phyloP scores from a whole-genome alignment of 192 early-diverging fungal genomes.

The Podila clonocystis region DNA sequence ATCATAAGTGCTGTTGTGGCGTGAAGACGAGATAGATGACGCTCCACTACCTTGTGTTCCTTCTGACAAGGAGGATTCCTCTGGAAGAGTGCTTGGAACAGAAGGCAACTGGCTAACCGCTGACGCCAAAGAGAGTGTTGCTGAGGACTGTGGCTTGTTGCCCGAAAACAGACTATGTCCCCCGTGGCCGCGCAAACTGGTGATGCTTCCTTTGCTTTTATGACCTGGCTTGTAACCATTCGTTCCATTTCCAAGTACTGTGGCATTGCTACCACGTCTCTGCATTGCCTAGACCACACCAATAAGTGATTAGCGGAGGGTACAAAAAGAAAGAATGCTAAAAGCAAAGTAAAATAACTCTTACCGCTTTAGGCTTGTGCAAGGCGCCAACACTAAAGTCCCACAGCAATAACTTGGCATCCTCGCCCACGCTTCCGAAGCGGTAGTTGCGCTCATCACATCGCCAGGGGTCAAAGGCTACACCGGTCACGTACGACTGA shows the following conservation, averaged over 20 bases:
- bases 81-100: background rate
- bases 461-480: constrained; percentile 86
- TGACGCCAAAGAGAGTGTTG: background rate
- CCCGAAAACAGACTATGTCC: constrained; percentile 49
- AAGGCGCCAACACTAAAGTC: constrained; percentile 87
- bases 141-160: constrained; percentile 3
- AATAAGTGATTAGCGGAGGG: background rate
- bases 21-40: background rate
- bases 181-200: constrained; percentile 24
- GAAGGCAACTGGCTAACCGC: constrained; percentile 2
- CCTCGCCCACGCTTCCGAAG: constrained; percentile 92
- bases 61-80: background rate
- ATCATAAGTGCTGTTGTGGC: background rate
- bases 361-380: constrained; percentile 76
- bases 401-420: constrained; percentile 89
- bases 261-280: constrained; percentile 48
- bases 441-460: constrained; percentile 85
- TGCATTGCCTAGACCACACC: constrained; percentile 23
- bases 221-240: constrained; percentile 38
- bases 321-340: background rate
- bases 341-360: constrained; percentile 10
- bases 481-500: constrained; percentile 86
- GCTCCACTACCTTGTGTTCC: background rate
- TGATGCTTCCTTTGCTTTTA: constrained; percentile 33
- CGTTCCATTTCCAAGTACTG: constrained; percentile 6